phyloP scores from a whole-genome alignment of 2,329 filamentous ascomycete species.

The Penicillium griseofulvum region DNA sequence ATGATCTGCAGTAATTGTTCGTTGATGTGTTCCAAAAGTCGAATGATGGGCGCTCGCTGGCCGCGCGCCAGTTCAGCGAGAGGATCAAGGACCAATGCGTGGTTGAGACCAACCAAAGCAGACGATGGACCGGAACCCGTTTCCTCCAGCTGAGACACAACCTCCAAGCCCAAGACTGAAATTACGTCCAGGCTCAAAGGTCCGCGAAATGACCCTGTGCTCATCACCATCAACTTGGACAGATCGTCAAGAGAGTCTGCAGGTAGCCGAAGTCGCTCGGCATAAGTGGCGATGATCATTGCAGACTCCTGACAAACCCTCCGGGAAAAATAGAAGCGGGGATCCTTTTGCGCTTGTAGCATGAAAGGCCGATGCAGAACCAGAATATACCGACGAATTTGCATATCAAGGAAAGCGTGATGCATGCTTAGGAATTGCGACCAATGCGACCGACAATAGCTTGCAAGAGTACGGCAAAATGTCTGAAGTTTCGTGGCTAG shows the following conservation, averaged over 20 bases:
- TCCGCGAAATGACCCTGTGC: constrained; percentile 20
- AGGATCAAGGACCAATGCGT: constrained; percentile 4
- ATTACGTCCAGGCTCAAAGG: constrained; percentile 24
- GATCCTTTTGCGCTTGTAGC: constrained; percentile 11
- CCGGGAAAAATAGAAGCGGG: constrained; percentile 17
- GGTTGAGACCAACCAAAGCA: neutral
- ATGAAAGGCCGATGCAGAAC: constrained; percentile 18
- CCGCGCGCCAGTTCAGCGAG: constrained; percentile 10
- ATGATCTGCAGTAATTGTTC: constrained; percentile 23
- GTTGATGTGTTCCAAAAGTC: constrained; percentile 17
- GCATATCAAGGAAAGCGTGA: constrained; percentile 16
- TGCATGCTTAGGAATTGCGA: neutral
- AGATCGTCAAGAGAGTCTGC: constrained; percentile 12
- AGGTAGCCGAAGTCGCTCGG: constrained; percentile 12
- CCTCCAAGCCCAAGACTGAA: constrained; percentile 20
- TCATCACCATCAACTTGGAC: constrained; percentile 12
- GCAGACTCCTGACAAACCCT: constrained; percentile 20
- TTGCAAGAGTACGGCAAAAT: neutral
- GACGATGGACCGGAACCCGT: constrained; percentile 1
- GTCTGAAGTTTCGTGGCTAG: neutral
- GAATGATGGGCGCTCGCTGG: constrained; percentile 17
- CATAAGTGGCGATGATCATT: constrained; percentile 20
- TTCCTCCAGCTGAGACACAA: constrained; percentile 27
- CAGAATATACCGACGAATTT: constrained; percentile 17
- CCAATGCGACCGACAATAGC: neutral